phyloP scores from a whole-genome alignment of 208 protist genomes.

The Acanthamoeba rhysodes region DNA sequence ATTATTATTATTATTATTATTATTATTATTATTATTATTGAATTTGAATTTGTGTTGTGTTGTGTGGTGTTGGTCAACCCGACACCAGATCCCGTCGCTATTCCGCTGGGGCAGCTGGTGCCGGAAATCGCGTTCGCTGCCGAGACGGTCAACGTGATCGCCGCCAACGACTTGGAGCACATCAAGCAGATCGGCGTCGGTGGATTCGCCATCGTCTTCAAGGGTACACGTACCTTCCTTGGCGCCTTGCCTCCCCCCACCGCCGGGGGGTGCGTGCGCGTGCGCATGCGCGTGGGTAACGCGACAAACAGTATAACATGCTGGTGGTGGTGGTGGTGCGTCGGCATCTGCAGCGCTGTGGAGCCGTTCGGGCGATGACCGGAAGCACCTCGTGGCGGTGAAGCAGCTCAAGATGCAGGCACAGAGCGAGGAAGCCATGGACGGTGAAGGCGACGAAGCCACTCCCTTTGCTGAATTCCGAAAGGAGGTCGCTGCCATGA shows the following conservation, averaged over 20 bases:
- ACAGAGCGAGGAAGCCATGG: background rate
- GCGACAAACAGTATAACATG: background rate
- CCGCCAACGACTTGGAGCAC: background rate
- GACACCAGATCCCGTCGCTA: no score
- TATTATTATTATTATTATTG: no score
- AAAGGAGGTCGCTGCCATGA: conserved; percentile 28
- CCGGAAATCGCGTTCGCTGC: conserved; percentile 14
- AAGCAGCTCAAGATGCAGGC: background rate
- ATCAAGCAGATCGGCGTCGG: conserved; percentile 17
- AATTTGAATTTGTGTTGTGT: no score
- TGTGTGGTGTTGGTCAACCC: no score
- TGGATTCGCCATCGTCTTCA: conserved; percentile 33
- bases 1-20: no score
- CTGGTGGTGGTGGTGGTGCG: no score
- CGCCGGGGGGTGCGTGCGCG: no score
- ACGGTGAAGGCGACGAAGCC: background rate
- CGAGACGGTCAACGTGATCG: background rate
- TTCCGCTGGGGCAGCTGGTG: background rate
- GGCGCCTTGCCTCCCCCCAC: background rate
- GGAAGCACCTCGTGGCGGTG: conserved; percentile 1
- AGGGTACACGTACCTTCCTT: background rate
- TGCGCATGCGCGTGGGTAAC: background rate
- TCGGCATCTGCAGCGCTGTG: background rate
- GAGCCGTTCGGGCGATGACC: background rate
- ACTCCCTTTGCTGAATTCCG: background rate